Conservation (phyloP, 2,329 filamentous ascomycete genomes). For the Hymenoscyphus scutula region DNA sequence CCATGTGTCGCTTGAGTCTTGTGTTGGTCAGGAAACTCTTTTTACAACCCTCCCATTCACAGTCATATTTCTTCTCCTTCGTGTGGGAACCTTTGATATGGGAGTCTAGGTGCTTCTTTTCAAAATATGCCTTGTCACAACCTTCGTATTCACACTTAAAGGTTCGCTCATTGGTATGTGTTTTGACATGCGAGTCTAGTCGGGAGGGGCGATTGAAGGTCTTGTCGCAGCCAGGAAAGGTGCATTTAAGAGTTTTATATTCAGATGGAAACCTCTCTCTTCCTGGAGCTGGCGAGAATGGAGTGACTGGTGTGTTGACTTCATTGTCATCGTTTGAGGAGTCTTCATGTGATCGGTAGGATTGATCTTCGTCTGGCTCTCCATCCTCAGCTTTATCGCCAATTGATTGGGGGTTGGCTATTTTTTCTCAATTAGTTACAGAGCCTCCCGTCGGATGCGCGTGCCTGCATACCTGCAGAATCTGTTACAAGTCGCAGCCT, state of each 20-base stretch:
- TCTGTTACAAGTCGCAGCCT: slow-evolving; percentile 24
- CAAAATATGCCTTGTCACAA: slow-evolving; percentile 82
- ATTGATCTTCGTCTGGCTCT: slow-evolving; percentile 33
- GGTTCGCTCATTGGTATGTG: slow-evolving; percentile 81
- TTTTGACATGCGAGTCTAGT: slow-evolving; percentile 75
- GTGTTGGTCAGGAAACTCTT: slow-evolving; percentile 82
- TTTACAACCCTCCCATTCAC: slow-evolving; percentile 68
- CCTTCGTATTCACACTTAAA: slow-evolving; percentile 67
- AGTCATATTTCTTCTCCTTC: slow-evolving; percentile 66
- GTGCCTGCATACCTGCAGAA: neutral
- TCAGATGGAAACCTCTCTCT: slow-evolving; percentile 63
- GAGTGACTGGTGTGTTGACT: slow-evolving; percentile 42
- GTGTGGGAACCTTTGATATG: slow-evolving; percentile 83
- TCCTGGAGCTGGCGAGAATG: slow-evolving; percentile 23
- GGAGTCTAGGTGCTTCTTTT: slow-evolving; percentile 80
- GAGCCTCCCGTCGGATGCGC: neutral
- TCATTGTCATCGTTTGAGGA: slow-evolving; percentile 36
- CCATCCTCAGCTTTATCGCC: slow-evolving; percentile 41
- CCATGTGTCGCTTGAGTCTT: slow-evolving; percentile 71
- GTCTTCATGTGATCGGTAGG: slow-evolving; percentile 29
- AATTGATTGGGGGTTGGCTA: slow-evolving; percentile 4
- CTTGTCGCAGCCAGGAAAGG: slow-evolving; percentile 71
- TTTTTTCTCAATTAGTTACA: neutral
- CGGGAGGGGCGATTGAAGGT: slow-evolving; percentile 85
- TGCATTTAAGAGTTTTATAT: slow-evolving; percentile 75